Evolutionary conservation across 2,329 filamentous ascomycete species (phyloP), one percentile per base, ranked within the genome.

Genomic region (Phialocephala subalpina): DNA sequence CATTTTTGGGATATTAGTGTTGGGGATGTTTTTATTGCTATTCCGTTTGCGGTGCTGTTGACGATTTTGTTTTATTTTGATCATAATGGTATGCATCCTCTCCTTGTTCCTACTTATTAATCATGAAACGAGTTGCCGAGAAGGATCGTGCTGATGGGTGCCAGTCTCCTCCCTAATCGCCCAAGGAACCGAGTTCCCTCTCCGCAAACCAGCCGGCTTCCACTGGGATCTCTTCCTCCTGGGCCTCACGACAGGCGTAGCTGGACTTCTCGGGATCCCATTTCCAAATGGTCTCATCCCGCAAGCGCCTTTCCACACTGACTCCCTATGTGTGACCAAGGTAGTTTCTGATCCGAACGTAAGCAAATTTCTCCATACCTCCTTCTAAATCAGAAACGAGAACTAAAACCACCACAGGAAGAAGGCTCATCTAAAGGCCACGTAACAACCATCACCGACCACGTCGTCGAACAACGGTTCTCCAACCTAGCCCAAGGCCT

Each of bases 31-130:
- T 97, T 97, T 75, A 82, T 94, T 52, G 93, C 94, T 1, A 86
- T 97, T n/a, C 94, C 94, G 0, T 97, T 97, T 80, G 93, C 92
- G 0, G 75, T 97, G 38, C 82, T 97, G 1, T 82, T 97, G 18
- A 97, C 93, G 0, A 89, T 97, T 25, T 80, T 97, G 4, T 97
- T 97, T 76, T 97, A 91, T 81, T 97, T 96, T 76, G 93, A 97
- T 74, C 93, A 97, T 75, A 97, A 96, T 72, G 90, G 90, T 92
- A 81, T 67, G 81, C 9, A 55, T 42, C 57, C 38, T 45, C 8
- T 52, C 42, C 33, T 11, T 12, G 16, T 2, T 59, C 27, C 22
- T 60, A 58, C 25, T n/a, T n/a, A n/a, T n/a, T n/a, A n/a, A n/a
- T n/a, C n/a, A n/a, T n/a, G n/a, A n/a, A n/a, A n/a, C n/a, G n/a